Base-by-base conservation (phyloP, 2,329 filamentous ascomycete species). In the Tolypocladium capitatum region DNA sequence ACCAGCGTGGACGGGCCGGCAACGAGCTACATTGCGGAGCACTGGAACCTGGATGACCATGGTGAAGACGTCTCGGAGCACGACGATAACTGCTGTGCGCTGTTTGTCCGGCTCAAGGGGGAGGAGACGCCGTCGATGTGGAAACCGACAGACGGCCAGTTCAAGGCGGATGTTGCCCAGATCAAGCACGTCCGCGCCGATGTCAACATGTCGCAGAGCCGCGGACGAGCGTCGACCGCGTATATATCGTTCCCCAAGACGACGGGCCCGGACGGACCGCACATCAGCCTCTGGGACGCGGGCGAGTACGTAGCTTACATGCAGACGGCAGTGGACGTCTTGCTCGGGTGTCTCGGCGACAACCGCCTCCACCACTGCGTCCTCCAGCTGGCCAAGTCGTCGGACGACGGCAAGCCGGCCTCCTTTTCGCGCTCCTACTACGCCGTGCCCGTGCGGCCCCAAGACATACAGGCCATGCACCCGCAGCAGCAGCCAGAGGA, bases 301-400 rank as follows among this genome's bases (percentile, higher is more conserved):
- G 55, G 62, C 40, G 56, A 60, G 41, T 64, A 55, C 48, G 56
- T 55, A 35, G 46, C 45, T 0, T 56, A 57, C 27, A 44, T 65
- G 18, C 51, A 45, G 28, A 53, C 55, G 0, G 54, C 57, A 0
- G 50, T 60, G 6, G 57, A 63, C 4, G 55, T 63, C 5, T 35
- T 65, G 5, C 43, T 57, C 3, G 59, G 58, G 1, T 47, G 13
- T 1, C 47, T 51, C 1, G 16, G 34, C 0, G n/a, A 21, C 11
- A 27, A 21, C 2, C 3, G 28, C 5, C 46, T 46, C 34, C 45
- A 45, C 18, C 53, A 58, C 36, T 44, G 47, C 8, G 18, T 58
- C 5, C 53, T 57, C 14, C 43, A 44, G 4, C 40, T 62, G 1
- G 33, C 45, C 20, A 27, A 21, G 16, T 8, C 11, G 2, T n/a